Percentiles rank a stretch among this genome's conserved stretches.
Conservation (phyloP, 140 eudicot genomes). For the Cichorium intybus region DNA sequence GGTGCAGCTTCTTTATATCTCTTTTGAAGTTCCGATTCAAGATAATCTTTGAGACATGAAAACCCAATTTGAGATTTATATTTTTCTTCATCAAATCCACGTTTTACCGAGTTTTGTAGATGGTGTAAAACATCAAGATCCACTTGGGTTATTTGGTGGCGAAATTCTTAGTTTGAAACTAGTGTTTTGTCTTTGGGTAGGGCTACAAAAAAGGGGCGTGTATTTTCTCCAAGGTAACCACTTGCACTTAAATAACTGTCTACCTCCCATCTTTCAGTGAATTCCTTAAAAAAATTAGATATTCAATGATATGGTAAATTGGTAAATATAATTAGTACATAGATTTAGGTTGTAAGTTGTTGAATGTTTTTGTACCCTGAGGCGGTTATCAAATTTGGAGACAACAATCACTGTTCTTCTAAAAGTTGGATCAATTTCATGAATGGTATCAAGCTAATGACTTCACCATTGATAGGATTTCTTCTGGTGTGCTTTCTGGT, state of each 20-base stretch:
- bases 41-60: constrained; percentile 70
- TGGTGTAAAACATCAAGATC: constrained; percentile 63
- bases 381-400: constrained; percentile 96
- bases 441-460: constrained; percentile 80
- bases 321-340: too few species aligned
- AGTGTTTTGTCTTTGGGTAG: constrained; percentile 82
- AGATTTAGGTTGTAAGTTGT: too few species aligned
- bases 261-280: constrained; percentile 89
- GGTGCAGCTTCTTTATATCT: constrained; percentile 96
- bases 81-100: constrained; percentile 94
- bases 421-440: constrained; percentile 89
- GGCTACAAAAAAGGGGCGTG: constrained; percentile 82
- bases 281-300: too few species aligned
- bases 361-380: too few species aligned
- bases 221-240: constrained; percentile 91
- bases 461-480: constrained; percentile 90
- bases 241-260: constrained; percentile 95
- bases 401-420: constrained; percentile 79
- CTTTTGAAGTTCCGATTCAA: constrained; percentile 89
- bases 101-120: constrained; percentile 69
- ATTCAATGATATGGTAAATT: too few species aligned
- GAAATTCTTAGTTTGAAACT: constrained; percentile 87
- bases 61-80: constrained; percentile 78
- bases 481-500: constrained; percentile 93
- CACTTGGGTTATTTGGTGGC: constrained; percentile 80